phyloP scores from a whole-genome alignment of 495 filamentous ascomycete species.

The Hypomontagnella submonticulosa region DNA sequence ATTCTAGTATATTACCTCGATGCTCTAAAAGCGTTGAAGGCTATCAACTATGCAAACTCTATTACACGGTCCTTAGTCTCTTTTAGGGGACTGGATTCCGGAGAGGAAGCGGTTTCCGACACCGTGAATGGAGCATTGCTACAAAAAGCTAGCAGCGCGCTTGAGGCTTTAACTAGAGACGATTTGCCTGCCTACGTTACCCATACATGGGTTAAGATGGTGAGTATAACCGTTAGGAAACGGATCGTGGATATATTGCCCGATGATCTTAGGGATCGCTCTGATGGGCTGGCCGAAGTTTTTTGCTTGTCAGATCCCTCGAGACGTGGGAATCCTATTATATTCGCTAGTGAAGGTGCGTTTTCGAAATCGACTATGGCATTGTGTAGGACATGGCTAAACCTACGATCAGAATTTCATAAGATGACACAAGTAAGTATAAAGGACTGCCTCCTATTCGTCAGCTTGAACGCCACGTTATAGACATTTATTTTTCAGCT shows the following conservation, averaged over 20 bases:
- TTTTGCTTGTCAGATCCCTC: conserved; percentile 83
- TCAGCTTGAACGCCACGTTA: neutral
- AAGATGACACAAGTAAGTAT: conserved; percentile 62
- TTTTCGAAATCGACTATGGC: conserved; percentile 7
- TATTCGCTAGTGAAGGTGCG: conserved; percentile 81
- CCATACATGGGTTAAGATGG: conserved; percentile 66
- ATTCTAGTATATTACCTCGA: conserved; percentile 78
- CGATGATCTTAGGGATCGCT: conserved; percentile 63
- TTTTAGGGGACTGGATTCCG: conserved; percentile 59
- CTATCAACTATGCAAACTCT: conserved; percentile 77
- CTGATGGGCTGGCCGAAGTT: conserved; percentile 78
- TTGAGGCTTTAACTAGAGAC: conserved; percentile 69
- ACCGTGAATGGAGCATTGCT: conserved; percentile 66
- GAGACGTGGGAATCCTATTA: conserved; percentile 77
- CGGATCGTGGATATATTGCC: conserved; percentile 67
- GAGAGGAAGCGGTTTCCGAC: conserved; percentile 51
- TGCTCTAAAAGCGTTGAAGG: conserved; percentile 72
- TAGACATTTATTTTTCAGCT: neutral
- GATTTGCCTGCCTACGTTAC: conserved; percentile 79
- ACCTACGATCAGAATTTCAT: conserved; percentile 63
- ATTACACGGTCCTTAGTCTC: conserved; percentile 64
- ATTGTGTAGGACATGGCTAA: neutral
- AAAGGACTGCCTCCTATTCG: neutral
- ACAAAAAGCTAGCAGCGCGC: conserved; percentile 66
- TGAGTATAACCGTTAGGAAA: conserved; percentile 66